These are phyloP conservation scores for Botrytis hyacinthi DNA, from an alignment of 2,329 filamentous ascomycete genomes.

Conservation along the genomic window DNA sequence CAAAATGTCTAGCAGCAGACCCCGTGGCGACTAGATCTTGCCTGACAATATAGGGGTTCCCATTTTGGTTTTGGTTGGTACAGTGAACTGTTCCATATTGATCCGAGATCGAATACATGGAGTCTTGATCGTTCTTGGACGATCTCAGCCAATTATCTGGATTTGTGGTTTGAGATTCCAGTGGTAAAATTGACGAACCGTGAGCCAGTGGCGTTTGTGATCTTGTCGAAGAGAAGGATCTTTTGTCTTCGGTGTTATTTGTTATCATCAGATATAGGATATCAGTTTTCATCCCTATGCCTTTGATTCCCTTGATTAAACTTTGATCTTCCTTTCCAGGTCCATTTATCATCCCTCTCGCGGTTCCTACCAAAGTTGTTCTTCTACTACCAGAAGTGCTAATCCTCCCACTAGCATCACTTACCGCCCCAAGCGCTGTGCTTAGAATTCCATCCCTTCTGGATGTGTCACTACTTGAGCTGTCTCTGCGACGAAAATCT, in stretches of 20 bases:
- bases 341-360: constrained; percentile 14
- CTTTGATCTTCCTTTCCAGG: constrained; percentile 13
- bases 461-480: neutral
- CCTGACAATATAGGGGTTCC: neutral
- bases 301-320: constrained; percentile 9
- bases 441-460: neutral
- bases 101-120: neutral
- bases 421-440: neutral
- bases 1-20: neutral
- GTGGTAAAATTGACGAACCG: neutral
- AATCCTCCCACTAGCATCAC: neutral
- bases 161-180: neutral
- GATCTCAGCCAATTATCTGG: too few relatives aligned
- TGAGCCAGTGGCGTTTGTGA: neutral
- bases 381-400: too few relatives aligned
- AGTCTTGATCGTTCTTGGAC: neutral
- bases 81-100: neutral
- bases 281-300: constrained; percentile 16
- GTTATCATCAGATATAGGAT: constrained; percentile 20
- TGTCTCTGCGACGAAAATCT: neutral
- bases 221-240: neutral
- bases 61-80: neutral
- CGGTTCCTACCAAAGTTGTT: neutral
- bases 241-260: neutral
- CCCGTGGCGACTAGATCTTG: neutral